Percentiles rank a stretch among this genome's conserved stretches.
phyloP scores from a whole-genome alignment of 495 filamentous ascomycete species.

The Neurospora sp. region DNA sequence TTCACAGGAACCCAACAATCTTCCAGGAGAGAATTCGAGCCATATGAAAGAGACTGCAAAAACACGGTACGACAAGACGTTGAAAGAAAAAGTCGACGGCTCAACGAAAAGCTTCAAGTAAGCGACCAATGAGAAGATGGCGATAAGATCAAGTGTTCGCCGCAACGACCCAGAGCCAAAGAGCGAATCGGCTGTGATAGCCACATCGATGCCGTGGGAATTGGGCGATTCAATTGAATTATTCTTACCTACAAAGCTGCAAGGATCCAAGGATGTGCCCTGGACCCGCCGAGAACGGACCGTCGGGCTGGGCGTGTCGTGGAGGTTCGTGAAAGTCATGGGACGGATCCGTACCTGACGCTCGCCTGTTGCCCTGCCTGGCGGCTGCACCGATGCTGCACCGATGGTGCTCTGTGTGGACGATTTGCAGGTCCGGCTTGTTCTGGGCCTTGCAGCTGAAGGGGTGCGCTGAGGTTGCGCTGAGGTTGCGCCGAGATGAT shows the following conservation, averaged over 20 bases:
- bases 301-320: not conserved
- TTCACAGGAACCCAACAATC: not conserved
- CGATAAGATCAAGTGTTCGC: slow-evolving; percentile 4
- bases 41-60: not conserved
- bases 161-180: not conserved
- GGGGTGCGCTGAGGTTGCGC: not conserved
- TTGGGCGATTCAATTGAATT: slow-evolving; percentile 10
- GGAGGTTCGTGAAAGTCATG: not conserved
- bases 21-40: not conserved
- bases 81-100: not conserved
- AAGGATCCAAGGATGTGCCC: not conserved
- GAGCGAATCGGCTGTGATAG: slow-evolving; percentile 5
- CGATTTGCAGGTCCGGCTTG: not conserved
- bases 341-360: not conserved
- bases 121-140: not conserved
- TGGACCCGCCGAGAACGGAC: not conserved
- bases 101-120: not conserved
- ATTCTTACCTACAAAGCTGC: slow-evolving; percentile 6
- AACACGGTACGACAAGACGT: not conserved
- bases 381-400: not conserved
- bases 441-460: not conserved
- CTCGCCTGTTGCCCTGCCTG: not conserved
- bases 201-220: not conserved
- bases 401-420: not conserved
- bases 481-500: not conserved